A percentile compares a stretch with the other conserved stretches of the same genome.
These are phyloP conservation scores for Pontederia paniculata DNA, from an alignment of 176 grass and related monocot genomes.

Conservation along the genomic window DNA sequence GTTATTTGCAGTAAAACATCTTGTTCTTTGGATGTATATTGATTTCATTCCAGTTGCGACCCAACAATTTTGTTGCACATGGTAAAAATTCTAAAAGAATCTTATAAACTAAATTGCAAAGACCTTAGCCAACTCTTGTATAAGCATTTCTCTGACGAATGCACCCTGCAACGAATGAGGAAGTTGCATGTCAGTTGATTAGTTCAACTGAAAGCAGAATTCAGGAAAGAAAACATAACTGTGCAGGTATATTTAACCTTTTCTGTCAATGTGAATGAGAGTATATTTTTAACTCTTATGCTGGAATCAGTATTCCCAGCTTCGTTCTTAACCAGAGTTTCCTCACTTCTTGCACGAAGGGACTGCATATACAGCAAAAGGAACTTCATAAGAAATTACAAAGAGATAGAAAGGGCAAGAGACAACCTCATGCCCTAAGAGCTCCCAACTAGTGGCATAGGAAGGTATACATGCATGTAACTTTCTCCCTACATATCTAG, in stretches of 20 bases:
- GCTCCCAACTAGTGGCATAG: no score
- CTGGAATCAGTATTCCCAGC: conserved; percentile 34
- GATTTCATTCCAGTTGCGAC: no score
- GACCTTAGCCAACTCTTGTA: conserved; percentile 94
- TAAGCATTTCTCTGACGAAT: conserved; percentile 93
- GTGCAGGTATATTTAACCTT: conserved; percentile 38
- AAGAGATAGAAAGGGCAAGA: no score
- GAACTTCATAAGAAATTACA: conserved; percentile 1
- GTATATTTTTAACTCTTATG: conserved; percentile 61
- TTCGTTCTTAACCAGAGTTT: conserved; percentile 43
- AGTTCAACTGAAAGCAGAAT: neutral
- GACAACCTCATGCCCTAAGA: no score
- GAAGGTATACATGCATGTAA: no score
- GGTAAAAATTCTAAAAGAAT: neutral
- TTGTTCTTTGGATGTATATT: no score
- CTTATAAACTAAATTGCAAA: neutral
- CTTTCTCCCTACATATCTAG: no score
- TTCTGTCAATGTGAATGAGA: conserved; percentile 83
- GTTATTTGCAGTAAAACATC: no score
- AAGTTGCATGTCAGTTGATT: neutral
- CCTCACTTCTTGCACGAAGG: conserved; percentile 72
- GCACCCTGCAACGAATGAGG: conserved; percentile 51
- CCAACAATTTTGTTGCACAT: neutral
- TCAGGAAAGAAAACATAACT: conserved; percentile 15
- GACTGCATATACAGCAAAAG: conserved; percentile 37